Evolutionary conservation across 352 stramenopile species (phyloP), one percentile per base, ranked within the genome.

Genomic region (Phytophthora agathidicida): DNA sequence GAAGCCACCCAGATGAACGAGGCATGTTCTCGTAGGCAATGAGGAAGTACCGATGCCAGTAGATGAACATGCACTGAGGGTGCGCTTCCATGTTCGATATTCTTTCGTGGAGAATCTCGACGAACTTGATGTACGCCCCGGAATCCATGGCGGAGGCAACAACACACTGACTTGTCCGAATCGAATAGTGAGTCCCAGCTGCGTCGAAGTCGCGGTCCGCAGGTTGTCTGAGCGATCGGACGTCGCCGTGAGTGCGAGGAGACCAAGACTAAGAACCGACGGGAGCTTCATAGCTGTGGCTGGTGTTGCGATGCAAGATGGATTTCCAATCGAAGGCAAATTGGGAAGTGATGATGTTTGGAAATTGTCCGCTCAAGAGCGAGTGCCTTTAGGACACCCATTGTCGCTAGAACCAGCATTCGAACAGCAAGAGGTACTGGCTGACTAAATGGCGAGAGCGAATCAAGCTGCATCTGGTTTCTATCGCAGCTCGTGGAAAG

Each of bases 21-120:
- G 90, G 53, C 77, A 92, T 89, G 67, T 90, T 92, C 55, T 92
- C 83, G 55, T 81, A 92, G 14, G 33, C 76, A 0, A 73, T n/a
- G 6, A 92, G 60, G 24, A 87, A 74, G 10, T 72, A 44, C 8
- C 80, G 77, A 44, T 90, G 80, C 82, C 82, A 92, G 63, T 86
- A 88, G 33, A 89, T 61, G 57, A 90, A 90, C 71, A 87, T 86
- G 54, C 77, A 87, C 61, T 78, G 64, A 7, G 54, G 17, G 33
- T 84, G 71, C 7, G 71, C 74, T 36, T 80, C 59, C 7, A 14
- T 43, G n/a, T 65, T 47, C 13, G 71, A 78, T 45, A 65, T 62
- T 17, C 42, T 59, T 49, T 85, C 75, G 10, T 57, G 63, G 65
- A 80, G 75, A 31, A 85, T 76, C 52, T 76, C 69, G 20, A 85